These are phyloP conservation scores for Fusarium sp. DNA, from an alignment of 2,329 filamentous ascomycete species.

Conservation along the genomic window DNA sequence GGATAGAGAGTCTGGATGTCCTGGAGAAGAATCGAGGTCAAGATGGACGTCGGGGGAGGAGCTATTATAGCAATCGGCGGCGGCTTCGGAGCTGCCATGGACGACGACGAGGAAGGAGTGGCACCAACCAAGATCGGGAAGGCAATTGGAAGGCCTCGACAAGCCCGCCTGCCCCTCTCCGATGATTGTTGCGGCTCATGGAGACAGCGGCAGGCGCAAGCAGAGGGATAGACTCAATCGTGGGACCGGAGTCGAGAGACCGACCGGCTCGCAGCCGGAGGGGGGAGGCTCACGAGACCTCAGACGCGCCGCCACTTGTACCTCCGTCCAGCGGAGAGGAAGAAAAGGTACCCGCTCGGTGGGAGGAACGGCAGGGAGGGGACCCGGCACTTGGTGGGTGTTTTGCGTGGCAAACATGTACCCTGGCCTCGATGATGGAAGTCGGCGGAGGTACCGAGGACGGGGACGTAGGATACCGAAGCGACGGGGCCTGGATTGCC, in stretches of 20 bases:
- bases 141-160: conserved; percentile 27
- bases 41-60: conserved; percentile 35
- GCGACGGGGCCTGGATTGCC: neutral
- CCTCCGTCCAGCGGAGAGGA: conserved; percentile 10
- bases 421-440: neutral
- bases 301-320: conserved; percentile 33
- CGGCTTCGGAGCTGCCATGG: conserved; percentile 19
- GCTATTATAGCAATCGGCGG: conserved; percentile 45
- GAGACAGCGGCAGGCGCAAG: conserved; percentile 12
- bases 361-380: neutral
- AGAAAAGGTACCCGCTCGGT: conserved; percentile 6
- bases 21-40: conserved; percentile 26
- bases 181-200: conserved; percentile 37
- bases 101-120: conserved; percentile 11
- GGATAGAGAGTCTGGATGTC: conserved; percentile 32
- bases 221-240: conserved; percentile 17
- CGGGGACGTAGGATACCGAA: conserved; percentile 23
- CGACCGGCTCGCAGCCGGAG: conserved; percentile 44
- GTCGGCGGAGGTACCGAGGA: conserved; percentile 7
- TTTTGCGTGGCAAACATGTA: conserved; percentile 18
- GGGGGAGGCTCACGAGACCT: conserved; percentile 42
- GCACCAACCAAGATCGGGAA: conserved; percentile 28
- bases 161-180: conserved; percentile 13
- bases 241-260: conserved; percentile 45
- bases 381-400: conserved; percentile 26